Conservation (phyloP, 108 stramenopile genomes). For the Epithemia pelagica region DNA sequence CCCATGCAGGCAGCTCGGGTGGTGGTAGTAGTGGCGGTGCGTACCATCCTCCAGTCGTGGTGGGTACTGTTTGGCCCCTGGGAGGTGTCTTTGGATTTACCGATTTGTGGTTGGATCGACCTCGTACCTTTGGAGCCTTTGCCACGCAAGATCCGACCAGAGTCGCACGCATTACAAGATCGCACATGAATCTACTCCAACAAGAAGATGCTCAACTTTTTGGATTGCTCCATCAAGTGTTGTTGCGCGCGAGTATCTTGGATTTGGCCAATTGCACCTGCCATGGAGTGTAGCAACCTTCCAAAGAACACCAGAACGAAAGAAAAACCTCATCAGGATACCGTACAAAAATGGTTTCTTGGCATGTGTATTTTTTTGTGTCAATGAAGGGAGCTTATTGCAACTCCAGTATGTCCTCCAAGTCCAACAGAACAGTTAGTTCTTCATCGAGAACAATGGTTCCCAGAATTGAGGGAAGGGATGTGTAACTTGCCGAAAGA, state of each 20-base stretch:
- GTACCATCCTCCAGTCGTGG: too few species aligned
- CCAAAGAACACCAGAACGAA: too few species aligned
- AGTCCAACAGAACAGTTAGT: constrained; percentile 84
- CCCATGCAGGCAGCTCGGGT: too few species aligned
- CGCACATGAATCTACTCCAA: constrained; percentile 41
- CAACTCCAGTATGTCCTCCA: constrained; percentile 88
- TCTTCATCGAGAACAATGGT: constrained; percentile 75
- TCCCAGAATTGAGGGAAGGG: constrained; percentile 66
- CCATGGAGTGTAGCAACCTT: neutral
- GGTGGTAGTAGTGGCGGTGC: too few species aligned
- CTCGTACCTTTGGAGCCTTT: constrained; percentile 51
- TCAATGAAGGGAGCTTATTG: neutral
- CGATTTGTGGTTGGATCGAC: constrained; percentile 66
- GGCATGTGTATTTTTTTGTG: neutral
- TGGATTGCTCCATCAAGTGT: constrained; percentile 53
- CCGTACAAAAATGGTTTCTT: too few species aligned
- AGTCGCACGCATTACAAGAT: constrained; percentile 57
- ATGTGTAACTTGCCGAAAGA: constrained; percentile 35
- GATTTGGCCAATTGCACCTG: constrained; percentile 68
- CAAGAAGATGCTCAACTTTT: constrained; percentile 50
- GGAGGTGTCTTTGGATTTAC: constrained; percentile 78
- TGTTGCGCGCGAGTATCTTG: constrained; percentile 53
- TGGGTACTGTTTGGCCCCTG: constrained; percentile 24
- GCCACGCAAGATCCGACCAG: constrained; percentile 50
- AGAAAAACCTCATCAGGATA: too few species aligned